Percentiles rank a stretch among this genome's conserved stretches.
phyloP scores from a whole-genome alignment of 2,329 filamentous ascomycete species.

The Alternaria sp. region DNA sequence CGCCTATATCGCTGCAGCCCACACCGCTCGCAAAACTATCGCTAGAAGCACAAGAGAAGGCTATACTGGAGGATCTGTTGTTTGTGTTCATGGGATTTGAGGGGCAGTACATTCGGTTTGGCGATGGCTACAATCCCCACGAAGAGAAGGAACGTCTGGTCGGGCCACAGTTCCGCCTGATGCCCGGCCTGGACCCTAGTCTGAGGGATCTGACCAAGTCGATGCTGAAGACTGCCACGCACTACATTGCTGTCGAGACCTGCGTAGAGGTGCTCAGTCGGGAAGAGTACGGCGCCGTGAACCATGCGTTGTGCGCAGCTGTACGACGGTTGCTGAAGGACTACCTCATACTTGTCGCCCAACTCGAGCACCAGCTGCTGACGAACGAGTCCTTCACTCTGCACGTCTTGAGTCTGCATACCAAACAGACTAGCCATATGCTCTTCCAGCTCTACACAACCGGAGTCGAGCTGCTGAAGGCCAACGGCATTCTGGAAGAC shows the following conservation, averaged over 20 bases:
- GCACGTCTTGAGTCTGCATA: conserved; percentile 91
- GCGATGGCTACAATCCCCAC: conserved; percentile 78
- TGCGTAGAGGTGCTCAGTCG: conserved; percentile 95
- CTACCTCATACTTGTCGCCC: conserved; percentile 89
- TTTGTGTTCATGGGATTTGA: conserved; percentile 99
- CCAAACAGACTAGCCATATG: conserved; percentile 87
- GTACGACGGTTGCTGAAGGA: conserved; percentile 91
- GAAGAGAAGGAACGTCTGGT: conserved; percentile 86
- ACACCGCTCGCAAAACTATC: conserved; percentile 72
- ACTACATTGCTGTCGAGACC: conserved; percentile 88
- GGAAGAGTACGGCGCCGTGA: conserved; percentile 91
- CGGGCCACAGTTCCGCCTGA: conserved; percentile 80
- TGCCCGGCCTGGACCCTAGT: conserved; percentile 87
- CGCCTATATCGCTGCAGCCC: conserved; percentile 73
- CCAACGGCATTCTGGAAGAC: conserved; percentile 86
- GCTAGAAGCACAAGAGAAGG: conserved; percentile 82
- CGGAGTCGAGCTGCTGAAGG: conserved; percentile 77
- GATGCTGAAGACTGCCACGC: conserved; percentile 92
- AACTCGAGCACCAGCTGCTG: conserved; percentile 90
- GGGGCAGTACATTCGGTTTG: conserved; percentile 93
- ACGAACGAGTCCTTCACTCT: conserved; percentile 89
- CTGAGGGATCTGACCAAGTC: conserved; percentile 83
- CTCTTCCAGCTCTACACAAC: conserved; percentile 88
- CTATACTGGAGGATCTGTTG: conserved; percentile 85
- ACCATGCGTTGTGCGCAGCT: conserved; percentile 94